Evolutionary conservation across 2,329 filamentous ascomycete genomes (phyloP), one percentile per base, ranked within the genome.

Genomic region (Fusarium sp.): DNA sequence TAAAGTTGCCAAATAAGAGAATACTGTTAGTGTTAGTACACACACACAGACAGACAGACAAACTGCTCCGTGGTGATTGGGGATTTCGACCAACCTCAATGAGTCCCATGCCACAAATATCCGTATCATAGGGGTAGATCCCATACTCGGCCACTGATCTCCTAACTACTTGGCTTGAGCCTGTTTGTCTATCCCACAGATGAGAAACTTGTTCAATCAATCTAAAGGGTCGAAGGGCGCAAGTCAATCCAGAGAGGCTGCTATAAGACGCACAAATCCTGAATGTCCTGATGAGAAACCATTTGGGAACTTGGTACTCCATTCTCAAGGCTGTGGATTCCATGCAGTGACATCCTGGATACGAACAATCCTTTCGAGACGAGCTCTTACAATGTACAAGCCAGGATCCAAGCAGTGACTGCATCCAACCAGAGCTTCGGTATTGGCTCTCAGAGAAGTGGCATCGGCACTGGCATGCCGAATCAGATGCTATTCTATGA

Each of bases 291-390:
- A 26, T 22, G 6, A 72, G 55, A 17, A 74, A 26, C 72, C 72
- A 74, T 20, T 4, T 62, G 3, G 72, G 72, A 20, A 74, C 54
- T 14, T 54, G 44, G 2, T 74, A 74, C 18, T 74, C 62, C 2
- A 74, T 8, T 11, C 24, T 66, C 1, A 70, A 41, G 7, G 13
- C 9, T 1, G 42, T 39, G 0, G 28, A 17, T 20, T 5, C 26
- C 1, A 41, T 24, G 1, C 65, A 58, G 5, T 26, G 9, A 2
- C 70, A 72, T 9, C 10, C 24, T 8, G 48, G 39, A 22, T 50
- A 26, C 2, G 65, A 68, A 22, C 70, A 74, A 6, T 52, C 14
- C 17, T 39, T 30, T 20, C 44, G 24, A 8, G 55, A 22, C 1
- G 45, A 26, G 8, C 50, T 48, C 1, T 45, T 48, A 26, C 51